phyloP scores from a whole-genome alignment of 352 stramenopile species.

The Pythium rhizo-oryzae region DNA sequence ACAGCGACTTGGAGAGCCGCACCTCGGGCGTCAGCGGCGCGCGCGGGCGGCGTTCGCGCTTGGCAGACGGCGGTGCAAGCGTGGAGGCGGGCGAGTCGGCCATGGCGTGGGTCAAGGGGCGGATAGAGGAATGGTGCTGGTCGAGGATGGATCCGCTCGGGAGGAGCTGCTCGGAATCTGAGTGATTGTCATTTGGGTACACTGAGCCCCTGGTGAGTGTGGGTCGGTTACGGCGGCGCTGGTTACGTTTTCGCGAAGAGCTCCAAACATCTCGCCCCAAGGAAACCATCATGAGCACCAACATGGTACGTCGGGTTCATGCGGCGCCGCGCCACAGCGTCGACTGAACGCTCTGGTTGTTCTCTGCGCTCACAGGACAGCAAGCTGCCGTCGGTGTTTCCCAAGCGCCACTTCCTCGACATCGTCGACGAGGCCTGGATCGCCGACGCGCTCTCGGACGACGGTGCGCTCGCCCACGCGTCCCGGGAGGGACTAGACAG shows the following conservation, averaged over 20 bases:
- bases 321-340: not conserved
- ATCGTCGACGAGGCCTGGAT: conserved; percentile 87
- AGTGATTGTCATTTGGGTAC: conserved; percentile 10
- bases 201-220: not conserved
- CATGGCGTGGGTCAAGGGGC: not conserved
- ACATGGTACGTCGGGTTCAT: not conserved
- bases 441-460: conserved; percentile 75
- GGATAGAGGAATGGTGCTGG: not conserved
- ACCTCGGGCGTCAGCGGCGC: conserved; percentile 43
- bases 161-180: conserved; percentile 1
- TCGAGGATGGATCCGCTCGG: too few species aligned
- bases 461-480: too few species aligned
- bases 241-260: not conserved
- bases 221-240: not conserved
- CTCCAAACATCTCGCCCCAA: not conserved
- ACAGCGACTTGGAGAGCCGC: conserved; percentile 75
- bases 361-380: conserved; percentile 44
- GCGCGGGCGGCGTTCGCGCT: conserved; percentile 8
- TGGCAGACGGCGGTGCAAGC: not conserved
- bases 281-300: not conserved
- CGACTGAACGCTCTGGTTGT: not conserved
- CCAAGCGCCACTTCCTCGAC: conserved; percentile 71
- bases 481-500: too few species aligned
- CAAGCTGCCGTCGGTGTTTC: conserved; percentile 72
- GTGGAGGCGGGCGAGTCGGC: not conserved